phyloP scores from a whole-genome alignment of 495 filamentous ascomycete genomes.

The Podospora tetraspora region DNA sequence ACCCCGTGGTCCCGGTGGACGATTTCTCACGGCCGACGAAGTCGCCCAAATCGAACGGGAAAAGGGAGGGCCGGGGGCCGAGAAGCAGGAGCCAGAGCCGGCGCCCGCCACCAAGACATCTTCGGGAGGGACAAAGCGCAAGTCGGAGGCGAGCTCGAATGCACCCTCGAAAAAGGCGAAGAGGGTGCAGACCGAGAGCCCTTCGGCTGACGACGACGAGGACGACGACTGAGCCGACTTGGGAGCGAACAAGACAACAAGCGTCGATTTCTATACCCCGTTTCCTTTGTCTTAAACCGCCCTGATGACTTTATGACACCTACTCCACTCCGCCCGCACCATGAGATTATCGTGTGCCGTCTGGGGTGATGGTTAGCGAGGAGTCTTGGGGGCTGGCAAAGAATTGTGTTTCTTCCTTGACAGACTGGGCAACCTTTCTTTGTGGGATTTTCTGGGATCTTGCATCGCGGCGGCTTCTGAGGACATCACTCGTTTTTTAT shows the following conservation, averaged over 20 bases:
- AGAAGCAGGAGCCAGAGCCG: slow-evolving; percentile 27
- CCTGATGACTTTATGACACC: slow-evolving; percentile 33
- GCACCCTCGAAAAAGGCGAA: slow-evolving; percentile 54
- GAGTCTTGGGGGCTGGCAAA: slow-evolving; percentile 19
- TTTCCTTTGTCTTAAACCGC: slow-evolving; percentile 21
- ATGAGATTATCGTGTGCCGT: slow-evolving; percentile 16
- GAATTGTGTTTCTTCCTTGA: slow-evolving; percentile 12
- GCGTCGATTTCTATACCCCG: slow-evolving; percentile 24
- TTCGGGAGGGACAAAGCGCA: slow-evolving; percentile 40
- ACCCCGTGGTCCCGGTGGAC: slow-evolving; percentile 89
- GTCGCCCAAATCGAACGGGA: slow-evolving; percentile 80
- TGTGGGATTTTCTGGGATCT: slow-evolving; percentile 7
- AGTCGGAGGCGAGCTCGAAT: slow-evolving; percentile 39
- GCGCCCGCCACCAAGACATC: slow-evolving; percentile 29
- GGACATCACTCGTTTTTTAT: slow-evolving; percentile 18
- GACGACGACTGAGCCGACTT: slow-evolving; percentile 36
- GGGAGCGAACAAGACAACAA: slow-evolving; percentile 10
- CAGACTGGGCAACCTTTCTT: slow-evolving; percentile 22
- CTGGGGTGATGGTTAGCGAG: slow-evolving; percentile 23
- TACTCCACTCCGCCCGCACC: slow-evolving; percentile 26
- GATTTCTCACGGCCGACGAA: slow-evolving; percentile 97
- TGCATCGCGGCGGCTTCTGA: slow-evolving; percentile 20
- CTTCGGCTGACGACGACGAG: slow-evolving; percentile 50
- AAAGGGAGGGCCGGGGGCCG: slow-evolving; percentile 30
- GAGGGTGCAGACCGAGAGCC: slow-evolving; percentile 33